Base-by-base conservation (phyloP, 306 rosid genomes). In the Lathyrus oleraceus region DNA sequence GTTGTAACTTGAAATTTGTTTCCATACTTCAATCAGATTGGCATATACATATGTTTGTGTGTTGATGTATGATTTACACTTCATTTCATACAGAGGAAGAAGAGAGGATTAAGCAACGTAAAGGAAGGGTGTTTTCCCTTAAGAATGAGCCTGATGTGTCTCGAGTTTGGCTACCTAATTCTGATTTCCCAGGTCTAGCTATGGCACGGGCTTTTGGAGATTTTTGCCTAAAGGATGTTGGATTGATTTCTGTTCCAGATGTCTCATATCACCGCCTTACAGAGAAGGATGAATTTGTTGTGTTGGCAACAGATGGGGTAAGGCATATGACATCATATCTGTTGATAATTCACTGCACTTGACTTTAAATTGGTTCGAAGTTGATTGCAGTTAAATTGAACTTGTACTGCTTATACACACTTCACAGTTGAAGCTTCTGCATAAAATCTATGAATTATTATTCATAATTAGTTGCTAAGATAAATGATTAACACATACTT, bases 131-230 rank as follows among this genome's bases (percentile, higher is more conserved):
- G 32, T 93, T 93, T 76, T 81, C 96, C 54, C 91, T 93, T 61
- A 86, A 62, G 39, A 80, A 81, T 42, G 98, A 93, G 76, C 98
- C 93, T 20, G 90, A 85, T 9, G 87, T 87, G 57, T 11, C 76
- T 75, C 88, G 98, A 45, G 98, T 93, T 79, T 93, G 98, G 98
- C 79, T 93, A 72, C 98, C 98, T 19, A 81, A 88, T 77, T 51
- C 75, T 72, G 85, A 93, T 68, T 86, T 88, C 72, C 98, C 98
- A 35, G 98, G 98, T 30, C 98, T 93, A 59, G 98, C 98, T 16
- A 93, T 93, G 98, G 87, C 96, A 15, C 87, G 98, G 70, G 98
- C 96, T 52, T 90, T 90, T 74, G 98, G 98, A 82, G 98, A 93
- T 78, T 88, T 88, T 76, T 90, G 96, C 86, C 78, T 93, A 5